phyloP scores from a whole-genome alignment of 2,329 filamentous ascomycete species.

The Atkinsonella texensis region DNA sequence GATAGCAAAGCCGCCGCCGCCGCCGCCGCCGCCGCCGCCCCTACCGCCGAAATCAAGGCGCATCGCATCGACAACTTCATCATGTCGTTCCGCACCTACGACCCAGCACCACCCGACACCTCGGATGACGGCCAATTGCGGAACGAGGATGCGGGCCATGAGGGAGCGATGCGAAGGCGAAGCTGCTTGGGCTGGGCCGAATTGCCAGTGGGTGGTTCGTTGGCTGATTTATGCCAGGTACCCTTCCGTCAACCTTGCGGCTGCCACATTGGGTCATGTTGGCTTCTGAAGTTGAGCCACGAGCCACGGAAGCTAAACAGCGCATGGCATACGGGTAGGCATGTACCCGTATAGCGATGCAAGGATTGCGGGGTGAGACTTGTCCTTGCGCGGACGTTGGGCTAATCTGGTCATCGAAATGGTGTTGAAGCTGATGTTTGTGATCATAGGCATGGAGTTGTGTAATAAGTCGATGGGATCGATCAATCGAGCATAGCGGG shows the following conservation, averaged over 20 bases:
- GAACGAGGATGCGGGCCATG: neutral
- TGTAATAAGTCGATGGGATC: no score
- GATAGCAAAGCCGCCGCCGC: neutral
- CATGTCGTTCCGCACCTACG: neutral
- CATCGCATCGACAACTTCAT: neutral
- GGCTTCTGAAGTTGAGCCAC: neutral
- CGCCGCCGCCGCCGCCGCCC: neutral
- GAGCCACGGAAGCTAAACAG: neutral
- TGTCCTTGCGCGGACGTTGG: no score
- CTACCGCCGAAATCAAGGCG: neutral
- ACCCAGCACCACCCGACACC: neutral
- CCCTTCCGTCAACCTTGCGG: constrained; percentile 4
- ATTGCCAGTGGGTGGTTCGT: neutral
- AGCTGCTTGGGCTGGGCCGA: neutral
- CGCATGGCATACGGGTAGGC: neutral
- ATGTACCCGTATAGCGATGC: neutral
- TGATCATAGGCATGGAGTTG: no score
- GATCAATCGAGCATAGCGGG: neutral
- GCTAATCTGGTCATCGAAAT: no score
- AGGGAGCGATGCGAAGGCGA: neutral
- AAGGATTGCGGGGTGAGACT: no score
- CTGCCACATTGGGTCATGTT: neutral
- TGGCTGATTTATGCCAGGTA: constrained; percentile 7
- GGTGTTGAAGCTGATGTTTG: no score
- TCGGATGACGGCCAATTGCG: neutral